These are phyloP conservation scores for Mycena maculata DNA, from an alignment of 768 basidiomycete genomes.

Conservation along the genomic window DNA sequence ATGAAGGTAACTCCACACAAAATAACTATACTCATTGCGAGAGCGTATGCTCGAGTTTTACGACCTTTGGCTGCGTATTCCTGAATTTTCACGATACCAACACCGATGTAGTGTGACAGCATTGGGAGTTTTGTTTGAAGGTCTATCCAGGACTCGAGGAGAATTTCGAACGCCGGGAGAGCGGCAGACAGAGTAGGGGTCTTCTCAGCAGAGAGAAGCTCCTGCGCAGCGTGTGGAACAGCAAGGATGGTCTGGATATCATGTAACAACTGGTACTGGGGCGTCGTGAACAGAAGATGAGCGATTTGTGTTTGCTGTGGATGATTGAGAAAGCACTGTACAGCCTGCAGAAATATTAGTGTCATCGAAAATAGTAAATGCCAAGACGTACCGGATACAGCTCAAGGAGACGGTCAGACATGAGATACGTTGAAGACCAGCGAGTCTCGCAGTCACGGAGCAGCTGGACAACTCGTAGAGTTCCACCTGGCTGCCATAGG, in stretches of 20 bases:
- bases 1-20: not conserved
- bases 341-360: conserved; percentile 31
- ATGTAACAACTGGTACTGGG: conserved; percentile 35
- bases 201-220: conserved; percentile 47
- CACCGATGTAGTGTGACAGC: conserved; percentile 42
- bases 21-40: conserved; percentile 44
- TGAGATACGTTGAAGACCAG: conserved; percentile 50
- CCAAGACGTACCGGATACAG: conserved; percentile 44
- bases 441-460: conserved; percentile 47
- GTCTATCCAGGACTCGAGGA: conserved; percentile 36
- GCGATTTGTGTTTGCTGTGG: conserved; percentile 31
- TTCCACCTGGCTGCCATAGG: no score
- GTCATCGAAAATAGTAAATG: conserved; percentile 3
- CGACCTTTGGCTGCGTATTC: conserved; percentile 44
- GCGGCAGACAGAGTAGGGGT: conserved; percentile 48
- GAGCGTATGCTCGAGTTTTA: conserved; percentile 42
- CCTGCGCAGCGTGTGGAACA: conserved; percentile 45
- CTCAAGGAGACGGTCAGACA: conserved; percentile 48
- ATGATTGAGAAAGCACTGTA: conserved; percentile 34
- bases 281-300: conserved; percentile 20
- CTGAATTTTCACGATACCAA: conserved; percentile 46
- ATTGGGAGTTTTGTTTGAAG: conserved; percentile 36
- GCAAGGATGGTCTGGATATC: conserved; percentile 46
- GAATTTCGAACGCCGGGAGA: conserved; percentile 46
- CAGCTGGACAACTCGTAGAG: conserved; percentile 32